Conservation (phyloP, 306 rosid genomes). For the Medicago arabica region DNA sequence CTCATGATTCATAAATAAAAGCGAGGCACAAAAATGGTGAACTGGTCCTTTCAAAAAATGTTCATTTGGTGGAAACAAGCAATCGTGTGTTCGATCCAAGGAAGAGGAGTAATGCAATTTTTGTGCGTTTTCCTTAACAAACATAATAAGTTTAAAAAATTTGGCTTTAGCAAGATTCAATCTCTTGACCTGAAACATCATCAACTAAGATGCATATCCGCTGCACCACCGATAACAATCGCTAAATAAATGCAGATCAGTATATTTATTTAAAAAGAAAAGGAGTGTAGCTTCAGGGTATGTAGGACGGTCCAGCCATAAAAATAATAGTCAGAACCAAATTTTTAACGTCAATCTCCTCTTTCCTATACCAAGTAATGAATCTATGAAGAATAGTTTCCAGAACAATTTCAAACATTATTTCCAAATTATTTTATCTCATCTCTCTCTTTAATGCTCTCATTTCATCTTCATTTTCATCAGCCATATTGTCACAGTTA, state of each 20-base stretch:
- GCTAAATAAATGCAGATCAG: not conserved
- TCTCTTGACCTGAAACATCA: not conserved
- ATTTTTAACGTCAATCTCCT: not conserved
- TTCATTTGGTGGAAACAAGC: too few species aligned
- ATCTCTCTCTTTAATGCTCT: constrained; percentile 35
- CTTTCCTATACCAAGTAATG: not conserved
- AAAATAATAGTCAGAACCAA: not conserved
- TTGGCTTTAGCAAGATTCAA: not conserved
- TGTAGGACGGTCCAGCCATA: not conserved
- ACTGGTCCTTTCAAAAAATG: too few species aligned
- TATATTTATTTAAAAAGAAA: not conserved
- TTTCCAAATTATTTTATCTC: not conserved
- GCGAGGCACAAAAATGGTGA: too few species aligned
- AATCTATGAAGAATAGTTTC: constrained; percentile 2
- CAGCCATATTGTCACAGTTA: constrained; percentile 12
- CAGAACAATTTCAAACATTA: not conserved
- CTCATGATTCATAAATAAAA: too few species aligned
- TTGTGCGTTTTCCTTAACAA: not conserved
- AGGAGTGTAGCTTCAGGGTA: too few species aligned
- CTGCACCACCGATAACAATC: not conserved
- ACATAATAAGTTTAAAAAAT: not conserved
- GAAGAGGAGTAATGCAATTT: not conserved
- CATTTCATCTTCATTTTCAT: constrained; percentile 38
- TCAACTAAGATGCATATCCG: not conserved
- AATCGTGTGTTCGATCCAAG: not conserved